These are phyloP conservation scores for Salmacisia buchloeana DNA, from an alignment of 1,284 basidiomycete genomes.

Conservation along the genomic window DNA sequence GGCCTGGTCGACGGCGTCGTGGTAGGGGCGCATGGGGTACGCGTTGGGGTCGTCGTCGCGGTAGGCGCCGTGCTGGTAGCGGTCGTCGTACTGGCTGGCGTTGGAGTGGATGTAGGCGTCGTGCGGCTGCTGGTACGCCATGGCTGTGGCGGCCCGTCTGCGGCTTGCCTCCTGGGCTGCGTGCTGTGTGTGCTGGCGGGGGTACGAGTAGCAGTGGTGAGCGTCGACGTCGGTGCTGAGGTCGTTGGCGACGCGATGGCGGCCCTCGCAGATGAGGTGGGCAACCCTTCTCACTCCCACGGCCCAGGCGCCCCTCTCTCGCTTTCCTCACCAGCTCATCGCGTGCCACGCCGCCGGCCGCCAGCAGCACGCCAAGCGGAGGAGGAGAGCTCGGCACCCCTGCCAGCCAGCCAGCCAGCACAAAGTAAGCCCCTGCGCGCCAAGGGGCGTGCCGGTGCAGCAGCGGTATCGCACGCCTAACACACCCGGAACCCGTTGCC, in stretches of 20 bases:
- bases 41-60: conserved; percentile 26
- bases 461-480: no score
- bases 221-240: not conserved
- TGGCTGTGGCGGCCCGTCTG: no score
- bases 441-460: no score
- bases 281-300: no score
- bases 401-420: no score
- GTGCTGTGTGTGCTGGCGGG: not conserved
- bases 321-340: no score
- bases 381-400: no score
- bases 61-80: conserved; percentile 26
- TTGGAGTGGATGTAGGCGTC: conserved; percentile 44
- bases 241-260: not conserved
- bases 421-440: no score
- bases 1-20: conserved; percentile 4
- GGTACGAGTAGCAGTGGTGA: not conserved
- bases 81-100: conserved; percentile 43
- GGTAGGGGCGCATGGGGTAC: conserved; percentile 3
- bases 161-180: conserved; percentile 19
- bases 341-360: no score
- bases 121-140: conserved; percentile 38
- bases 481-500: no score
- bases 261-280: not conserved
- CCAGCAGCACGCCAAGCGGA: no score
- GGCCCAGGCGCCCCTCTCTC: no score